These are phyloP conservation scores for Suillus spraguei DNA, from an alignment of 768 basidiomycete genomes.

Conservation along the genomic window DNA sequence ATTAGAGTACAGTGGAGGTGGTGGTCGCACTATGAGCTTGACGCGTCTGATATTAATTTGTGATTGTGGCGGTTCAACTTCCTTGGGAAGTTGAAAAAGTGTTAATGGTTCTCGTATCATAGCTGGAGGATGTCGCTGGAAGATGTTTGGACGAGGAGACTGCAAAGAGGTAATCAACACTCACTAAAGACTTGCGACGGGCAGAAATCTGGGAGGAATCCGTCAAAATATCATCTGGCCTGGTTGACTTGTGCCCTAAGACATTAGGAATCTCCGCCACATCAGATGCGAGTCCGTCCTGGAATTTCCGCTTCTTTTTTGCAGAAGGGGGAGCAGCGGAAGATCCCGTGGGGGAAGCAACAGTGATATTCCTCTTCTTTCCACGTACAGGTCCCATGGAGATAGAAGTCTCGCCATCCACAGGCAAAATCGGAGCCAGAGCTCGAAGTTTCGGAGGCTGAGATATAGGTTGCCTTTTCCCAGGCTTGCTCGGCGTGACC, in stretches of 20 bases:
- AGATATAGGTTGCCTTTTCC: slow-evolving; percentile 26
- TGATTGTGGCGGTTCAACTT: background rate
- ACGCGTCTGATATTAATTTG: slow-evolving; percentile 55
- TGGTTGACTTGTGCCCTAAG: background rate
- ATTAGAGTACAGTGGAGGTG: slow-evolving; percentile 61
- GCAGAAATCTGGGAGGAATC: background rate
- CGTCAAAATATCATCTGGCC: background rate
- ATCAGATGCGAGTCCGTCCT: background rate
- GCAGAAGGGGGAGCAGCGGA: slow-evolving; percentile 23
- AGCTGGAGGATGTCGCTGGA: slow-evolving; percentile 4
- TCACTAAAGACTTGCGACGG: slow-evolving; percentile 6
- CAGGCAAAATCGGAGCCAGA: background rate
- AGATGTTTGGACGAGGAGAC: background rate
- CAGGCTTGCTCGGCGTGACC: slow-evolving; percentile 23
- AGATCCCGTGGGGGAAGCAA: slow-evolving; percentile 11
- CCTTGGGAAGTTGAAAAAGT: background rate
- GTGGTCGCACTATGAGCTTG: slow-evolving; percentile 64
- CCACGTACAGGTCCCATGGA: slow-evolving; percentile 1
- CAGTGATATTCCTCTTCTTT: slow-evolving; percentile 5
- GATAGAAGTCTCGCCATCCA: slow-evolving; percentile 5
- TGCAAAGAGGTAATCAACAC: background rate
- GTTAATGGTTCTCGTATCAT: background rate
- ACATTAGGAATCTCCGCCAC: background rate
- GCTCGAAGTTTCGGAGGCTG: slow-evolving; percentile 4
- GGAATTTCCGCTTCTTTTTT: slow-evolving; percentile 31